These are phyloP conservation scores for Aspergillus pseudoterreus DNA, from an alignment of 2,329 filamentous ascomycete species.

Conservation along the genomic window DNA sequence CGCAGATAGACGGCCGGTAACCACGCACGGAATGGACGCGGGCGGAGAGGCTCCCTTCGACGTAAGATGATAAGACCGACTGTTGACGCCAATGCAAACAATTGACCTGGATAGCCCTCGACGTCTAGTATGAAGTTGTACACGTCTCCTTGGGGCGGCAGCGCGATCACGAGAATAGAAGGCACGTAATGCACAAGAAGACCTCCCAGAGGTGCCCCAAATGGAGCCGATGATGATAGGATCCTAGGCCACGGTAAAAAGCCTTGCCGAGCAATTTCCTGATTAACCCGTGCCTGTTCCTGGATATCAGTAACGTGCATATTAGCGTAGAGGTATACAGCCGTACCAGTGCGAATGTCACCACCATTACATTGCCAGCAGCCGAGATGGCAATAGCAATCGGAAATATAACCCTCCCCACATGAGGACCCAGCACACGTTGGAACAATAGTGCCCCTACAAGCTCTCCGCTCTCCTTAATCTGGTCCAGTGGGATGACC, in stretches of 20 bases:
- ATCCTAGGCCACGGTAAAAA: slow-evolving; percentile 62
- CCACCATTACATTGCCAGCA: slow-evolving; percentile 67
- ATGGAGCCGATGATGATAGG: slow-evolving; percentile 63
- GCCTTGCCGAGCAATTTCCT: slow-evolving; percentile 69
- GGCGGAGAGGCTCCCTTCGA: slow-evolving; percentile 55
- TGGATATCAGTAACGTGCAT: slow-evolving; percentile 11
- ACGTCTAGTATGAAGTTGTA: slow-evolving; percentile 73
- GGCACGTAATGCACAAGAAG: slow-evolving; percentile 67
- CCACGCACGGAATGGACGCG: slow-evolving; percentile 65
- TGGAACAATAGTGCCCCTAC: slow-evolving; percentile 67
- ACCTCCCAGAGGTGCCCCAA: slow-evolving; percentile 64
- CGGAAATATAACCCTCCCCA: slow-evolving; percentile 58
- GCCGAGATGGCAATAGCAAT: slow-evolving; percentile 65
- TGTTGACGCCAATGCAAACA: slow-evolving; percentile 57
- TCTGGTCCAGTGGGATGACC: slow-evolving; percentile 64
- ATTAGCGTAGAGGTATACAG: slow-evolving; percentile 3
- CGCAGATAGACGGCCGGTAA: slow-evolving; percentile 55
- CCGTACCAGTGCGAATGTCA: slow-evolving; percentile 59
- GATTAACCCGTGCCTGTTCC: slow-evolving; percentile 61
- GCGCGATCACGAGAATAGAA: slow-evolving; percentile 61
- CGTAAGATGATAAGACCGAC: slow-evolving; percentile 60
- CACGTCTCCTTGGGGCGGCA: slow-evolving; percentile 62
- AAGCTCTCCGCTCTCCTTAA: slow-evolving; percentile 63
- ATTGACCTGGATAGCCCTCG: slow-evolving; percentile 63
- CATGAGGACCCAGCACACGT: slow-evolving; percentile 55